These are phyloP conservation scores for Hygrocybe coccinea DNA, from an alignment of 768 basidiomycete genomes.

Conservation along the genomic window DNA sequence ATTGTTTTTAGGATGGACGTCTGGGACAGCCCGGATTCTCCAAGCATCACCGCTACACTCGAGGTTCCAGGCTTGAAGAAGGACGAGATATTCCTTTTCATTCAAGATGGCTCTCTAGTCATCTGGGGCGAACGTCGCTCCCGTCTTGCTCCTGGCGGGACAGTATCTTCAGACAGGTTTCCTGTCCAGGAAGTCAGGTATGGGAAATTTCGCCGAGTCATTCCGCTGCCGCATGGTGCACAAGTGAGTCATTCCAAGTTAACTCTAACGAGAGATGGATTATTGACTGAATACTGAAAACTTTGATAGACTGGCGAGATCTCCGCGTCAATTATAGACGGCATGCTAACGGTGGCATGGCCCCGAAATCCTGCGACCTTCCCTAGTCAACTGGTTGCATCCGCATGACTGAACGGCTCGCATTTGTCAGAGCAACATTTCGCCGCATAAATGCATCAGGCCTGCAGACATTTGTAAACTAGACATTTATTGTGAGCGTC, in stretches of 20 bases:
- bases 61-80: conserved; percentile 17
- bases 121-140: conserved; percentile 13
- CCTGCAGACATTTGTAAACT: no score
- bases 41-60: conserved; percentile 7
- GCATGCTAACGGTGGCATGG: conserved; percentile 15
- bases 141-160: background rate
- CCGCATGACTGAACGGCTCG: background rate
- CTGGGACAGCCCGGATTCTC: conserved; percentile 8
- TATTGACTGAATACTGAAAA: no score
- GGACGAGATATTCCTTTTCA: conserved; percentile 12
- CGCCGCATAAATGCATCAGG: background rate
- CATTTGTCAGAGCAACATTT: background rate
- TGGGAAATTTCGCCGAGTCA: conserved; percentile 14
- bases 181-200: conserved; percentile 15
- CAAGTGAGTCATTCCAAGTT: conserved; percentile 9
- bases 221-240: conserved; percentile 9
- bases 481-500: no score
- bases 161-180: background rate
- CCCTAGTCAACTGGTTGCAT: background rate
- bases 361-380: conserved; percentile 4
- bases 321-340: conserved; percentile 12
- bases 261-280: background rate
- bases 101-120: conserved; percentile 12
- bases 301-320: conserved; percentile 9
- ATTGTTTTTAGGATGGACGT: conserved; percentile 12